Conservation (phyloP, 257 asterid species). For the Echium plantagineum region DNA sequence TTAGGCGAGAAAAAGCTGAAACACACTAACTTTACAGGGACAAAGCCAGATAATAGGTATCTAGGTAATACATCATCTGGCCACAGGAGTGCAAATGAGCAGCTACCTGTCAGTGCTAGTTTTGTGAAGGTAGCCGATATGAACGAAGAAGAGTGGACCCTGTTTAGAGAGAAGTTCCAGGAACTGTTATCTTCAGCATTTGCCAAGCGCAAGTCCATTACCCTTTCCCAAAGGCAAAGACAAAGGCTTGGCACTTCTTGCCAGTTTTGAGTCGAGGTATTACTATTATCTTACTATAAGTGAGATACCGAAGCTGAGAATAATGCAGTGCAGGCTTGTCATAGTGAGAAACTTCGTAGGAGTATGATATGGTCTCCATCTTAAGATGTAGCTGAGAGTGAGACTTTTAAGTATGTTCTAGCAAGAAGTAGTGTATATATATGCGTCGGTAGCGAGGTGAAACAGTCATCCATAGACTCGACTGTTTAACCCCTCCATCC, state of each 20-base stretch:
- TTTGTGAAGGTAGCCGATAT: constrained; percentile 86
- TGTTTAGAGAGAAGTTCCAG: constrained; percentile 70
- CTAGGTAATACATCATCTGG: constrained; percentile 56
- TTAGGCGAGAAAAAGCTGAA: constrained; percentile 55
- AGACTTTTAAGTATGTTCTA: constrained; percentile 2
- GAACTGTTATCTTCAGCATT: constrained; percentile 73
- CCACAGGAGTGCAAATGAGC: constrained; percentile 90
- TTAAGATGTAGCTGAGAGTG: not conserved
- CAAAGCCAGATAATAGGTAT: constrained; percentile 31
- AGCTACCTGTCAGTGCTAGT: constrained; percentile 65
- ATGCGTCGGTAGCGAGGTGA: constrained; percentile 34
- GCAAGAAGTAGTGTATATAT: constrained; percentile 36
- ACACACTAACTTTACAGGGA: constrained; percentile 31
- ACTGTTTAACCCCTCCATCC: constrained; percentile 13
- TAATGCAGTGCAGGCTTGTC: constrained; percentile 25
- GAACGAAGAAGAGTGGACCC: constrained; percentile 71
- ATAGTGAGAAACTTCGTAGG: constrained; percentile 23
- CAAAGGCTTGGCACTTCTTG: constrained; percentile 99
- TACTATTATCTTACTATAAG: constrained; percentile 15
- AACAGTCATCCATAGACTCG: constrained; percentile 21
- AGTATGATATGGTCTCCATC: constrained; percentile 23
- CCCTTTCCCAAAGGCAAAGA: constrained; percentile 58
- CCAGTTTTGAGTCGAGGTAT: constrained; percentile 70
- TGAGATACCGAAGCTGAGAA: constrained; percentile 14
- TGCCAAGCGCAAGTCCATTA: constrained; percentile 42